phyloP scores from a whole-genome alignment of 2,329 filamentous ascomycete species.

The Pyrenochaeta sp. region DNA sequence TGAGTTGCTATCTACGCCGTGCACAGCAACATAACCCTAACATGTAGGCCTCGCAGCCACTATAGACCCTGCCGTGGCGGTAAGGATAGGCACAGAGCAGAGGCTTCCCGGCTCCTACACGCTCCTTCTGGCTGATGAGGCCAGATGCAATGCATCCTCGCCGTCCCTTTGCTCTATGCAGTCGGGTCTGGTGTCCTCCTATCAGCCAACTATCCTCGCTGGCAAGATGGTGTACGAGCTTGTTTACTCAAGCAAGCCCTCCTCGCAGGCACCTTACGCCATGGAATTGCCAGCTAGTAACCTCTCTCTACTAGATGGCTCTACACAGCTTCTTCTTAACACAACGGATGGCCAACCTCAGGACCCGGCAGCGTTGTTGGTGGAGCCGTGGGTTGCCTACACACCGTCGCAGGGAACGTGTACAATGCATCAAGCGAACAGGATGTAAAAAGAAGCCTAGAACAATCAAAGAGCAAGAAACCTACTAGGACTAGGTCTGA shows the following conservation, averaged over 20 bases:
- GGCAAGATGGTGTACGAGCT: constrained; percentile 2
- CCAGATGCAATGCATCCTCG: not conserved
- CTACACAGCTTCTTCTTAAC: constrained; percentile 1
- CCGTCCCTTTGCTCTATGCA: not conserved
- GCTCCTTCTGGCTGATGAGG: not conserved
- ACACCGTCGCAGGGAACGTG: not conserved
- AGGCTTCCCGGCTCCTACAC: constrained; percentile 3
- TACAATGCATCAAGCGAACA: not conserved
- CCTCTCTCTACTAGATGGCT: not conserved
- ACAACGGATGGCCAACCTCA: not conserved
- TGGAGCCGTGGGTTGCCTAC: not conserved
- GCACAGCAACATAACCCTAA: too few species aligned
- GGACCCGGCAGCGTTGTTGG: not conserved
- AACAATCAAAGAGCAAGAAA: too few species aligned
- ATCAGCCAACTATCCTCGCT: not conserved
- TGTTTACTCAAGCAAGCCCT: not conserved
- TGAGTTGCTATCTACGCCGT: not conserved
- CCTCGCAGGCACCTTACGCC: not conserved
- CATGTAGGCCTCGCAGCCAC: not conserved
- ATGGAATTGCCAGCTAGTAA: not conserved
- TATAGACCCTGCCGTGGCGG: not conserved
- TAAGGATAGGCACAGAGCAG: not conserved
- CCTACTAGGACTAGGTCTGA: not conserved
- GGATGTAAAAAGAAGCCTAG: not conserved
- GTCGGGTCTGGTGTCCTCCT: not conserved